Conservation (phyloP, 148 eudicot genomes). For the Talinum fruticosum region DNA sequence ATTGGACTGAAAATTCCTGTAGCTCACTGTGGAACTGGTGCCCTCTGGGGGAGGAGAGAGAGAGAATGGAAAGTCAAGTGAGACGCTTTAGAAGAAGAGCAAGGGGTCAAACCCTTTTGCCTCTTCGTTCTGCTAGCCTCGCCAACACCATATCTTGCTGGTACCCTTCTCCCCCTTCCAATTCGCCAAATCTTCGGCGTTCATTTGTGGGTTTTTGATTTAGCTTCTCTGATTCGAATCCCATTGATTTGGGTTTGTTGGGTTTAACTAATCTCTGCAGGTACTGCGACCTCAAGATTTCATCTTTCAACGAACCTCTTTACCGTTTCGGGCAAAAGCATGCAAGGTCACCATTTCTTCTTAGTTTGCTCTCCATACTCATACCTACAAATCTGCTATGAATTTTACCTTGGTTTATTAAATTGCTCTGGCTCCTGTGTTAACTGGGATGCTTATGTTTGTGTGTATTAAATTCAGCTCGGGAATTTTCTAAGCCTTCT, state of each 20-base stretch:
- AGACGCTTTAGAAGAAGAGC: slow-evolving; percentile 41
- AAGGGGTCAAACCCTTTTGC: slow-evolving; percentile 42
- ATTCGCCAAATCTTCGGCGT: neutral
- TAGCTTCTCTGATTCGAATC: neutral
- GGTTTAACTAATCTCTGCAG: slow-evolving; percentile 25
- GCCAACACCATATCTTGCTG: slow-evolving; percentile 67
- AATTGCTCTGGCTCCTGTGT: too few relatives aligned
- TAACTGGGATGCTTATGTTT: neutral
- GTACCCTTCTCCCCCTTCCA: slow-evolving; percentile 24
- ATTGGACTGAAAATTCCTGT: neutral
- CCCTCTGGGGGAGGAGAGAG: neutral
- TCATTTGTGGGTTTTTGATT: neutral
- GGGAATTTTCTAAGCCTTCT: too few relatives aligned
- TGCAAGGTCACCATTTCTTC: slow-evolving; percentile 64
- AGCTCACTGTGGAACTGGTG: too few relatives aligned
- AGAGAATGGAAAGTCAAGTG: slow-evolving; percentile 31
- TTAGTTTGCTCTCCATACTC: too few relatives aligned
- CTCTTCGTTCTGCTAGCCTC: slow-evolving; percentile 39
- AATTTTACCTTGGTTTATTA: too few relatives aligned
- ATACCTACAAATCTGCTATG: too few relatives aligned
- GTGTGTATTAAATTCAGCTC: too few relatives aligned
- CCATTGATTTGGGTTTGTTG: neutral
- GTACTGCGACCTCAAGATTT: slow-evolving; percentile 73
- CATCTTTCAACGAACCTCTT: slow-evolving; percentile 50
- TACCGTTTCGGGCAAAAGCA: slow-evolving; percentile 59